Evolutionary conservation across 805 yeast genomes (phyloP).

Genomic region (Ogataea pilisensis): DNA sequence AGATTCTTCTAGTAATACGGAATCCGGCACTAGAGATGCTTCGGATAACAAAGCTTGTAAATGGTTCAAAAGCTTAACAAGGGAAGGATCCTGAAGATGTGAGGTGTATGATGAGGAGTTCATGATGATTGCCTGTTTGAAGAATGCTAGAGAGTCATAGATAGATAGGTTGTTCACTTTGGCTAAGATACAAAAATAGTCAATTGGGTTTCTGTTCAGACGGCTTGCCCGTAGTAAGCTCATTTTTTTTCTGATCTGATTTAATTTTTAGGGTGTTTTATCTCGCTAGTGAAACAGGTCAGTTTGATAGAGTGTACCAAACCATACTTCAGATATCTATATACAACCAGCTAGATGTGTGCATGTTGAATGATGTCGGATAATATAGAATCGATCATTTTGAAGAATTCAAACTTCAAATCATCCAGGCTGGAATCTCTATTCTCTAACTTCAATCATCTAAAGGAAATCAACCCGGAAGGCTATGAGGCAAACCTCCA

Average conservation of each 20-base stretch:
- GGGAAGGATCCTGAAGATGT: slow-evolving; percentile 15
- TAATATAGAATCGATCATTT: slow-evolving; percentile 10
- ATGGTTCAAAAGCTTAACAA: slow-evolving; percentile 16
- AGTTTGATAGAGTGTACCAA: no score
- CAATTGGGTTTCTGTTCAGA: no score
- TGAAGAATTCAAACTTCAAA: slow-evolving; percentile 33
- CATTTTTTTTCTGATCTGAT: no score
- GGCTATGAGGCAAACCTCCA: slow-evolving; percentile 47
- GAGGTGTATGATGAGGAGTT: slow-evolving; percentile 1
- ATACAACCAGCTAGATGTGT: no score
- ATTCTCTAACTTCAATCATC: slow-evolving; percentile 42
- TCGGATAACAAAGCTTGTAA: slow-evolving; percentile 9
- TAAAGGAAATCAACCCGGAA: slow-evolving; percentile 40
- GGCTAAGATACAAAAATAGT: no score
- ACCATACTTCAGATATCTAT: no score
- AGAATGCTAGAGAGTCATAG: no score
- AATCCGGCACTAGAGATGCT: background rate
- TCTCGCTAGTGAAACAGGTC: no score
- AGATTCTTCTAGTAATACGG: slow-evolving; percentile 15
- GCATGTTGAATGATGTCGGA: background rate
- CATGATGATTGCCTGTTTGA: background rate
- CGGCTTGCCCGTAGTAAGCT: no score
- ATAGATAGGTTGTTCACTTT: no score
- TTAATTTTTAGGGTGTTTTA: no score
- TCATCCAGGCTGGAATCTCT: slow-evolving; percentile 41